Conservation (phyloP, 805 yeast genomes). For the Isabelozyma rhagii region DNA sequence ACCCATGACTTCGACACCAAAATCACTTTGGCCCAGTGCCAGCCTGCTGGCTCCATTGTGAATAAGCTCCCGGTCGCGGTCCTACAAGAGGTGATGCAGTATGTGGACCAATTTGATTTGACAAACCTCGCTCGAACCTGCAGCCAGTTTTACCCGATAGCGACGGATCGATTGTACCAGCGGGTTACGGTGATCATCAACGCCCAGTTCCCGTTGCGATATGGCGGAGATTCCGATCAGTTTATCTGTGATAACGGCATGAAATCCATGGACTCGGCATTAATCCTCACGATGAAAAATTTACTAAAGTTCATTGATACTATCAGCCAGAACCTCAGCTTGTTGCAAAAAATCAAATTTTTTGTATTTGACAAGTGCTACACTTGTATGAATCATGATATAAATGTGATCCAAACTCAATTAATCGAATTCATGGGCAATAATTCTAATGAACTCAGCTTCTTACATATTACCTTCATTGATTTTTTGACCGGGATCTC, state of each 20-base stretch:
- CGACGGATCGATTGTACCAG: conserved; percentile 22
- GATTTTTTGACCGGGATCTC: conserved; percentile 22
- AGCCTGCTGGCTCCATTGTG: conserved; percentile 9
- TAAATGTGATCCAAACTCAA: conserved; percentile 16
- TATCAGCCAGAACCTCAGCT: conserved; percentile 12
- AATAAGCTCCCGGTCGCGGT: conserved; percentile 9
- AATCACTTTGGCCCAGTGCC: background rate
- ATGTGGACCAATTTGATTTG: conserved; percentile 31
- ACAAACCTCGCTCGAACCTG: conserved; percentile 21
- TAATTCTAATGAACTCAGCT: conserved; percentile 20
- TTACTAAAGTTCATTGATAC: conserved; percentile 16
- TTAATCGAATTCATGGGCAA: conserved; percentile 23
- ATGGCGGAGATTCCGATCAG: conserved; percentile 7
- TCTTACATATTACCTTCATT: conserved; percentile 29
- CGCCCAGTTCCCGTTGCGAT: conserved; percentile 23
- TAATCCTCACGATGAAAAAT: conserved; percentile 16
- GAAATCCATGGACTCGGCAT: conserved; percentile 25
- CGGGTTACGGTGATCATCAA: conserved; percentile 27
- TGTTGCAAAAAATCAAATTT: conserved; percentile 20
- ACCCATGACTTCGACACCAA: background rate
- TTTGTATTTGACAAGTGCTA: conserved; percentile 34
- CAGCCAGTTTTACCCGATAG: conserved; percentile 15
- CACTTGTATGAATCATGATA: conserved; percentile 5
- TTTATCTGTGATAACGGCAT: conserved; percentile 27
- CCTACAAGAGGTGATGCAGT: conserved; percentile 13